A percentile compares a stretch with the other conserved stretches of the same genome.
These are phyloP conservation scores for Backusella westeae DNA, from an alignment of 192 early-diverging fungal species.

Conservation along the genomic window DNA sequence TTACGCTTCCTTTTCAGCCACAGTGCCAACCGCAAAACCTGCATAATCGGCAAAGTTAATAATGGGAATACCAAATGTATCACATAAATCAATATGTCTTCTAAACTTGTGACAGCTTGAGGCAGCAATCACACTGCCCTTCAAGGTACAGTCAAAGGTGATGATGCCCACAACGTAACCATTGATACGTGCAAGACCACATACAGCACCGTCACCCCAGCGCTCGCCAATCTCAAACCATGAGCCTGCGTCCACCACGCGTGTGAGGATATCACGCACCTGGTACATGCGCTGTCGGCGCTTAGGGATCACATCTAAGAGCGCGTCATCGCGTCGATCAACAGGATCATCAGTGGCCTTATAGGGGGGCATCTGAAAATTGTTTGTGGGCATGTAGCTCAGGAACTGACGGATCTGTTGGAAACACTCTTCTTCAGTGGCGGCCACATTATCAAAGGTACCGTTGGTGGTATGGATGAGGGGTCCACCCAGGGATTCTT, in stretches of 20 bases:
- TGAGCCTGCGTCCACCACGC: conserved; percentile 25
- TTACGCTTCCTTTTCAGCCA: conserved; percentile 40
- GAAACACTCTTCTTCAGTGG: conserved; percentile 31
- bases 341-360: conserved; percentile 6
- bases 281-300: conserved; percentile 32
- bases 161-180: conserved; percentile 36
- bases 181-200: conserved; percentile 26
- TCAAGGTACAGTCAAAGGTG: conserved; percentile 28
- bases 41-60: conserved; percentile 40
- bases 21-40: conserved; percentile 35
- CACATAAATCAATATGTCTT: conserved; percentile 36
- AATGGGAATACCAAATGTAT: conserved; percentile 35
- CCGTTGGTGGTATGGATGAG: conserved; percentile 35
- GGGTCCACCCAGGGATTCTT: conserved; percentile 32
- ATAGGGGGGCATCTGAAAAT: conserved; percentile 17
- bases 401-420: conserved; percentile 29
- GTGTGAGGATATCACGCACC: conserved; percentile 27
- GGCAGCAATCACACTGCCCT: conserved; percentile 26
- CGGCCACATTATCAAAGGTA: conserved; percentile 34
- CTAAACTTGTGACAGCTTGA: conserved; percentile 34
- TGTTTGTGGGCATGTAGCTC: conserved; percentile 22
- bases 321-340: conserved; percentile 18
- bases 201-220: conserved; percentile 38
- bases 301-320: conserved; percentile 27
- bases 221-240: conserved; percentile 40